These are phyloP conservation scores for Saccharomycopsis sp. DNA, from an alignment of 805 yeast species.

Conservation along the genomic window DNA sequence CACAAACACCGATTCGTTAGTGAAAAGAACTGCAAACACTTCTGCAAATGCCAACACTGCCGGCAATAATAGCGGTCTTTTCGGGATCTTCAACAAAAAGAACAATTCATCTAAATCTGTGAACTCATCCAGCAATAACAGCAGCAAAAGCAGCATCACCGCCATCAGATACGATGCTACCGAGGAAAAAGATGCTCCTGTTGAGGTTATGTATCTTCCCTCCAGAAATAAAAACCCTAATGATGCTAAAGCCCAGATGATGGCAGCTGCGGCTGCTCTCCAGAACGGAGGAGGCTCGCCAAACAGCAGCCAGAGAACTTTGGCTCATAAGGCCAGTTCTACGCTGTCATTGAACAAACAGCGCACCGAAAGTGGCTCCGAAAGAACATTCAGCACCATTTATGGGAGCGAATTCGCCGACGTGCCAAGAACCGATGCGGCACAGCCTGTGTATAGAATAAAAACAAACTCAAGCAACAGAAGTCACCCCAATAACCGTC, in stretches of 20 bases:
- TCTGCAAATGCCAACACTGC: background rate
- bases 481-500: background rate
- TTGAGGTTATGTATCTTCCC: constrained; percentile 20
- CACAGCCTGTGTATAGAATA: background rate
- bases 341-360: constrained; percentile 4
- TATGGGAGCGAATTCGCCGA: constrained; percentile 11
- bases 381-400: constrained; percentile 16
- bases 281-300: background rate
- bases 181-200: constrained; percentile 20
- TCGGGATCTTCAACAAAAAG: constrained; percentile 18
- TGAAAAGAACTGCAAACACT: background rate
- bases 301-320: background rate
- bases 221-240: constrained; percentile 2
- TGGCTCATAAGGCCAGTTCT: constrained; percentile 8
- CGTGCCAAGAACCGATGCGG: background rate
- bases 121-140: background rate
- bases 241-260: background rate
- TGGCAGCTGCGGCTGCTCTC: constrained; percentile 4
- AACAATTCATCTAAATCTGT: background rate
- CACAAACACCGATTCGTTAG: background rate
- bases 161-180: constrained; percentile 20
- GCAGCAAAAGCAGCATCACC: constrained; percentile 1
- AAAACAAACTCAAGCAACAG: background rate
- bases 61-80: constrained; percentile 6
- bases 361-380: background rate